Evolutionary conservation across 2,329 filamentous ascomycete species (phyloP), one percentile per base, ranked within the genome.

Genomic region (Emydomyces testavorans): DNA sequence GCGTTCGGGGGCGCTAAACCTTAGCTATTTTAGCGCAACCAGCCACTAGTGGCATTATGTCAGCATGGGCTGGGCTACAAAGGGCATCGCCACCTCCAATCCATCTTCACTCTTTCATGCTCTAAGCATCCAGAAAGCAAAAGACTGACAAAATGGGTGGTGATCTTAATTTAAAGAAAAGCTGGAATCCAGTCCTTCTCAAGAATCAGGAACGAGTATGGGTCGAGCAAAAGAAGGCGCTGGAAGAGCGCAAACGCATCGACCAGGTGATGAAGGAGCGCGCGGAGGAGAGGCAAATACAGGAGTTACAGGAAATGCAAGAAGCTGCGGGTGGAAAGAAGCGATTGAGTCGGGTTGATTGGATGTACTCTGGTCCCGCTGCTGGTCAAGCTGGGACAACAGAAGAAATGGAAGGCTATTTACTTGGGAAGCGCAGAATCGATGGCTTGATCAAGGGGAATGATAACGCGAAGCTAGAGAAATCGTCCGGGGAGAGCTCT

Each of bases 311-410:
- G 65, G 79, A 81, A 45, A 77, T 96, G 56, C 86, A 95, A 49
- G 92, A 95, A 67, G 82, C 83, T 2, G 83, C 88, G 0, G 92
- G 92, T 31, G 88, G 89, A 48, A 79, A 77, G 58, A 89, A 87
- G 61, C 77, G 83, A 46, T 70, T 83, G 24, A 82, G 90, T 58
- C 80, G 88, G 29, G 90, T 98, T 21, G 92, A 96, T 60, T 98
- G 92, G 86, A 95, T 98, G 87, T 98, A 98, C 67, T 80, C 83
- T 57, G 90, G 90, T 1, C 88, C 92, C 6, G 84, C 84, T 35
- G 76, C 74, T 49, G 85, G 86, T 29, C 82, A 85, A 60, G 72
- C 73, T n/a, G 83, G 83, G 24, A 85, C 79, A 32, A 79, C 69
- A 0, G 90, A 95, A 64, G 92, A 96, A 67, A 88, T 86, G 69